Evolutionary conservation across 192 early-diverging fungal species (phyloP).

Genomic region (Allomyces macrogynus): DNA sequence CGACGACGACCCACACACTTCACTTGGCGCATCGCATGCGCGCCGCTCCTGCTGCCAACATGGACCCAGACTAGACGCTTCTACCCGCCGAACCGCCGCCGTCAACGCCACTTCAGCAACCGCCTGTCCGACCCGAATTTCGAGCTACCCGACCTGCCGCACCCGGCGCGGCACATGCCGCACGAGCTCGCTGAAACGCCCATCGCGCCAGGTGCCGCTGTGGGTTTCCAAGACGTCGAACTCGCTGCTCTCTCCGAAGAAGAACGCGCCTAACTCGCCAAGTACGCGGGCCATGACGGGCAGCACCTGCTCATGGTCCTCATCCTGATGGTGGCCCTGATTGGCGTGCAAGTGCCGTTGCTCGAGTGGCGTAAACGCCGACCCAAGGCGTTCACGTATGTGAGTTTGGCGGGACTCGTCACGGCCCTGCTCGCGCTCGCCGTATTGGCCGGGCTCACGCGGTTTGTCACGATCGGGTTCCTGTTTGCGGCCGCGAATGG

Average conservation of each 20-base stretch:
- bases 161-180: too few species aligned
- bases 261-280: not conserved
- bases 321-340: not conserved
- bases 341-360: not conserved
- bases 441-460: not conserved
- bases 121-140: too few species aligned
- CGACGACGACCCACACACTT: too few species aligned
- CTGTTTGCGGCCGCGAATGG: not conserved
- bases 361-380: not conserved
- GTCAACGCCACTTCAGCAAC: too few species aligned
- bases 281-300: not conserved
- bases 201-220: too few species aligned
- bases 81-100: too few species aligned
- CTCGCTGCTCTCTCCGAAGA: not conserved
- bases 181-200: too few species aligned
- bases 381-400: not conserved
- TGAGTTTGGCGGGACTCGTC: not conserved
- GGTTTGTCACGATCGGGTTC: not conserved
- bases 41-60: too few species aligned
- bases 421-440: not conserved
- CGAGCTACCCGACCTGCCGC: too few species aligned
- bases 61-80: too few species aligned
- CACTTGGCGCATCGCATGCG: too few species aligned
- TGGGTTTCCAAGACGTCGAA: too few species aligned
- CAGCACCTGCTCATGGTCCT: not conserved